Base-by-base conservation (phyloP, 352 stramenopile genomes). In the Globisporangium okanoganense region DNA sequence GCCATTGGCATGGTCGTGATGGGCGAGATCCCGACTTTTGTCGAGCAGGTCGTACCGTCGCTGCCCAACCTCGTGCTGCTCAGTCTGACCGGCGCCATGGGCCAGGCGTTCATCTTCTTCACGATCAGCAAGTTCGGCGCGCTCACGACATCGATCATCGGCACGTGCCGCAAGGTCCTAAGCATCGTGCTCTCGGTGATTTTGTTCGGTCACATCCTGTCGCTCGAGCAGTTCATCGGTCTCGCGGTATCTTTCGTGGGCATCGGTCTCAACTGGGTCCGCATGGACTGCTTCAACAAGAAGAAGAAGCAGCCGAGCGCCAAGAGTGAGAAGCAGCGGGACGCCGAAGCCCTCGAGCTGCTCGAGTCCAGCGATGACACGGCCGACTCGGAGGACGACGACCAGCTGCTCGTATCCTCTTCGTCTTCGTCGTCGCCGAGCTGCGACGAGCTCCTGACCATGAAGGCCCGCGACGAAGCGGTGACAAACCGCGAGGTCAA, bases 21-120 rank as follows among this genome's bases (percentile, higher is more conserved):
- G 58, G 77, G 79, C 14, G 83, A 93, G 58, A 67, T 92, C 9
- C 76, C 75, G 0, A 69, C 74, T 3, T 87, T 89, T 43, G 44
- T 92, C n/a, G 67, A 86, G 48, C 76, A 88, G 48, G 73, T 83
- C 5, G 50, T 81, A 6, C 80, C 80, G 43, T 82, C 78, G 31
- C 58, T 90, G 24, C 77, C 77, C 1, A 87, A 79, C 58, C 70
- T 94, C 7, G 47, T 92, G 29, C 65, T 92, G 49, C 66, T 95
- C 44, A 94, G 85, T 58, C 56, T 89, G 2, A 94, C 84, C 0
- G 85, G 85, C 24, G 85, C 85, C 0, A 73, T 89, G 25, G 85
- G 85, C 36, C 85, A 95, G 59, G 85, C 82, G 8, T 93, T 91
- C 70, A 87, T 95, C 62, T 95, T 94, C 71, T 91, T 88, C 62